phyloP scores from a whole-genome alignment of 1,284 basidiomycete species.

The Mrakiaceae sp. region DNA sequence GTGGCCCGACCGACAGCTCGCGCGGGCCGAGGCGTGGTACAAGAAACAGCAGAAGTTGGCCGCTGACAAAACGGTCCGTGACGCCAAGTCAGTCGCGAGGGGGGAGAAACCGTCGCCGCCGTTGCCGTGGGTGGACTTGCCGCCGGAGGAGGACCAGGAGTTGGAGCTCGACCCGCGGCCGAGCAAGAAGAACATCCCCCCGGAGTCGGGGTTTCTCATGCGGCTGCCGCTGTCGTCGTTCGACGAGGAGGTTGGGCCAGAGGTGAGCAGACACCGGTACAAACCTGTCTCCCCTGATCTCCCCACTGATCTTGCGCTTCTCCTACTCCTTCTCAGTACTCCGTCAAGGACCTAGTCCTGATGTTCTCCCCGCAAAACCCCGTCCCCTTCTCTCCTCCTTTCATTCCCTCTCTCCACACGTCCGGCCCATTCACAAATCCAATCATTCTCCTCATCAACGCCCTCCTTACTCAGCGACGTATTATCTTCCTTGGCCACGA shows the following conservation, averaged over 20 bases:
- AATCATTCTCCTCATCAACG: slow-evolving; percentile 89
- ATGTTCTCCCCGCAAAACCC: slow-evolving; percentile 64
- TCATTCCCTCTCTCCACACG: slow-evolving; percentile 84
- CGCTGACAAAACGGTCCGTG: no score
- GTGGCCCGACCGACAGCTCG: no score
- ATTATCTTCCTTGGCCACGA: slow-evolving; percentile 87
- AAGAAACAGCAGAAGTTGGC: no score
- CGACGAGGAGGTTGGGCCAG: slow-evolving; percentile 78
- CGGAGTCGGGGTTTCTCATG: slow-evolving; percentile 56
- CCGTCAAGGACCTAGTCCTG: slow-evolving; percentile 77
- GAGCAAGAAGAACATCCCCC: no score
- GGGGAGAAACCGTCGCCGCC: no score
- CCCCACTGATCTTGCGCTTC: slow-evolving; percentile 19
- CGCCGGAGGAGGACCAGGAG: no score
- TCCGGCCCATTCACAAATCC: slow-evolving; percentile 84
- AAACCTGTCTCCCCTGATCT: slow-evolving; percentile 1
- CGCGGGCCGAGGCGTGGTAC: no score
- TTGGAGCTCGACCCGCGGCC: no score
- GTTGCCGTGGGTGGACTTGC: no score
- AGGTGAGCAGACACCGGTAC: slow-evolving; percentile 46
- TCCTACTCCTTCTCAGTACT: slow-evolving; percentile 50
- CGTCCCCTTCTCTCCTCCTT: slow-evolving; percentile 53
- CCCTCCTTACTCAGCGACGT: slow-evolving; percentile 81
- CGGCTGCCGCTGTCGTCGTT: slow-evolving; percentile 76
- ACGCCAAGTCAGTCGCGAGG: no score